Conservation (phyloP, 768 basidiomycete species). For the Phlegmacium glaucopus region DNA sequence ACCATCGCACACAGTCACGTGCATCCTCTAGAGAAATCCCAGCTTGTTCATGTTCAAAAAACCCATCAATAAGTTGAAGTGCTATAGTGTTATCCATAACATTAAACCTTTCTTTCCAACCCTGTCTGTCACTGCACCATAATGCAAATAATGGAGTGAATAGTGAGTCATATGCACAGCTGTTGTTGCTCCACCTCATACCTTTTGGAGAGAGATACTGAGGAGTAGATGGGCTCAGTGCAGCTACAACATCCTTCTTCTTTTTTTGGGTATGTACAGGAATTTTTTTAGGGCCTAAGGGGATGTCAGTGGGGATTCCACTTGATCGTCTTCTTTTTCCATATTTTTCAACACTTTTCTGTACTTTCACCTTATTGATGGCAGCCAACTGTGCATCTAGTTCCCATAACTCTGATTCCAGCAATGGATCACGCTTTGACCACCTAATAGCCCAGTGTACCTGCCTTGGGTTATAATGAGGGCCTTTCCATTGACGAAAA, state of each 20-base stretch:
- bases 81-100: background rate
- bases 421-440: too few relatives aligned
- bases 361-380: too few relatives aligned
- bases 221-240: background rate
- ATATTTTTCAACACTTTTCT: too few relatives aligned
- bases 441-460: too few relatives aligned
- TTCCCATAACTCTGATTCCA: too few relatives aligned
- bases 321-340: too few relatives aligned
- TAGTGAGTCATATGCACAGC: background rate
- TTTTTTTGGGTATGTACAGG: too few relatives aligned
- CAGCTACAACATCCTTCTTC: too few relatives aligned
- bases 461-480: too few relatives aligned
- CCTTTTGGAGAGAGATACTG: background rate
- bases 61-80: background rate
- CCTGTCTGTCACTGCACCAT: background rate
- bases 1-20: background rate
- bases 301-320: too few relatives aligned
- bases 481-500: constrained; percentile 19
- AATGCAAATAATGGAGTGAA: background rate
- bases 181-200: background rate
- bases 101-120: background rate
- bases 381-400: too few relatives aligned
- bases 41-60: background rate
- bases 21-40: background rate
- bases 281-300: too few relatives aligned